Evolutionary conservation across 441 rosid genomes (phyloP), one percentile per base, ranked within the genome.

Genomic region (Adansonia madagascariensis): DNA sequence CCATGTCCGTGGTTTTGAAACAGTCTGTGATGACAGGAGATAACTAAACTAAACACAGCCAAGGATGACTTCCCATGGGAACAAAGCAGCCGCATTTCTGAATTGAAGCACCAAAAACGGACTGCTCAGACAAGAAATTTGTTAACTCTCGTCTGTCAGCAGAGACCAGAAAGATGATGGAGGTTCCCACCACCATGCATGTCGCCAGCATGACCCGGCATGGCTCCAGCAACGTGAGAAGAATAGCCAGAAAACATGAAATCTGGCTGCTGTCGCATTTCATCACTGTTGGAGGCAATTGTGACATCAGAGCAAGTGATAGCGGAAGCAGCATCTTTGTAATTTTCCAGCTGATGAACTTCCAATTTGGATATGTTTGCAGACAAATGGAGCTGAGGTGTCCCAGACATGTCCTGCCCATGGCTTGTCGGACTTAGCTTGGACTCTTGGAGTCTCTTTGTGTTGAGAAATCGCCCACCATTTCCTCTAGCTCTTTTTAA

Each of bases 11-110:
- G 65, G 52, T 73, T 50, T 20, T 20, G 49, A 17, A 73, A 35
- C 9, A 43, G 75, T 73, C 5, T 17, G 11, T 17, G 56, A 53
- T 61, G 77, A 61, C 17, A 46, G 11, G 50, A 6, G 0, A 22
- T 24, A 31, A 73, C 24, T 31, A 61, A 68, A 82, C 35, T 77
- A 76, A 68, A 74, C 18, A 70, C 82, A 90, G 94, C 92, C 94
- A 92, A 92, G 94, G 97, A 92, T 89, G 97, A 91, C 94, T 91
- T 92, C 92, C 94, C 94, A 77, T 63, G 14, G 80, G 80, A 80
- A 78, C 63, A 67, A 77, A 78, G 86, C 89, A 74, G 82, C 84
- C 78, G 69, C 22, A 65, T 76, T 73, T 79, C 69, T 64, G 39
- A 39, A 27, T n/a, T 57, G 17, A 15, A 44, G 64, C 74, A 60